Evolutionary conservation across 2,329 filamentous ascomycete species (phyloP).

Genomic region (Monilinia polystroma): DNA sequence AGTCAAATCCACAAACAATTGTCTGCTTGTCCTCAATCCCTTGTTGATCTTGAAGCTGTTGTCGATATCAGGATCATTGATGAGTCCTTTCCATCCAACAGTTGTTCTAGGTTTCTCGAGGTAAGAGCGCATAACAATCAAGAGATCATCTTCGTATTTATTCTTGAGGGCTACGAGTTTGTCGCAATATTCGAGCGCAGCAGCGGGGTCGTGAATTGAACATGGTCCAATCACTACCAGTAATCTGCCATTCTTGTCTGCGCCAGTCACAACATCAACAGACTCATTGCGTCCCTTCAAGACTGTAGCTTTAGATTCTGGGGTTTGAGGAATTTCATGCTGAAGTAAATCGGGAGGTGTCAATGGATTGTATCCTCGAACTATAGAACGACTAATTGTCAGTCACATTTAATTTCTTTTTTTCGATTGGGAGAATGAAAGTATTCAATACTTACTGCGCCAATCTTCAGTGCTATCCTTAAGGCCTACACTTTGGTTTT

Average conservation of each 20-base stretch:
- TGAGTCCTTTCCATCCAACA: constrained; percentile 58
- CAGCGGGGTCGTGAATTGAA: constrained; percentile 92
- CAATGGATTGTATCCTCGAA: constrained; percentile 78
- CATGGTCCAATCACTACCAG: constrained; percentile 90
- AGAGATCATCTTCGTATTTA: constrained; percentile 83
- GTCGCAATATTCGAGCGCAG: constrained; percentile 91
- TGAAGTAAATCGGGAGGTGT: constrained; percentile 93
- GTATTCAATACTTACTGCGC: constrained; percentile 61
- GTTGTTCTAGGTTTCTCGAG: constrained; percentile 45
- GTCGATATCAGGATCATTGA: constrained; percentile 98
- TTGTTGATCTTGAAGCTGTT: constrained; percentile 99
- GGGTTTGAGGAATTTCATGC: constrained; percentile 72
- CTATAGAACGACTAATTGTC: background rate
- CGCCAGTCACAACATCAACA: constrained; percentile 67
- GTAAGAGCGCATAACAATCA: constrained; percentile 97
- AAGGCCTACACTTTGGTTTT: constrained; percentile 78
- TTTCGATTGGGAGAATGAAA: background rate
- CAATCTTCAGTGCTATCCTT: constrained; percentile 74
- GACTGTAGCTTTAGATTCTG: constrained; percentile 51
- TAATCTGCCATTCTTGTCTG: constrained; percentile 56
- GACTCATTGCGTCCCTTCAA: constrained; percentile 61
- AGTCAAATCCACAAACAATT: constrained; percentile 92
- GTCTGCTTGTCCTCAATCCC: constrained; percentile 78
- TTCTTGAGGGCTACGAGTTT: constrained; percentile 76
- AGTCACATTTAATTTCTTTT: constrained; percentile 16